Evolutionary conservation across 202 grass and related monocot species (phyloP).

Genomic region (Elaeis oleifera): DNA sequence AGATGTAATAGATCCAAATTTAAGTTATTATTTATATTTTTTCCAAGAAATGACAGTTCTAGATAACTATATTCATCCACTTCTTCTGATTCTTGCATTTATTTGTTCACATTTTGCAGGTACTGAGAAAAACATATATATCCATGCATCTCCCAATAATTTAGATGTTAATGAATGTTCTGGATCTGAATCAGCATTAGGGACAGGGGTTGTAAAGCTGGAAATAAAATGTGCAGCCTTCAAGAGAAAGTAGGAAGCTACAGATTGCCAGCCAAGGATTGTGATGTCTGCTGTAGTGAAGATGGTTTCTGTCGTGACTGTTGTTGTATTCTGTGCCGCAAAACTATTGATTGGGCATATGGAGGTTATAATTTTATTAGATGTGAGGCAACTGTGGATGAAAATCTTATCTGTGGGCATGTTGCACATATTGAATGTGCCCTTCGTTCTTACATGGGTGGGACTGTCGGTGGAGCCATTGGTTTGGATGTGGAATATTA

Average conservation of each 20-base stretch:
- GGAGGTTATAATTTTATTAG: constrained; percentile 56
- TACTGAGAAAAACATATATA: constrained; percentile 1
- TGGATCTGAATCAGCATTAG: constrained; percentile 29
- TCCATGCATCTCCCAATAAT: not conserved
- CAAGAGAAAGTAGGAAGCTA: constrained; percentile 41
- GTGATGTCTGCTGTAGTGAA: constrained; percentile 63
- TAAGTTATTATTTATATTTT: no score
- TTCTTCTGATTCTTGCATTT: not conserved
- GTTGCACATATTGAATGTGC: constrained; percentile 76
- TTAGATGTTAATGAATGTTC: constrained; percentile 12
- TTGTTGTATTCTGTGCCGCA: constrained; percentile 80
- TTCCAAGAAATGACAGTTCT: no score
- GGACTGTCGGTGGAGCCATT: constrained; percentile 75
- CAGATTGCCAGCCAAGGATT: constrained; percentile 39
- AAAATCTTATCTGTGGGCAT: constrained; percentile 75
- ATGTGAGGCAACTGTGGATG: constrained; percentile 57
- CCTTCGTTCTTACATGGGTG: constrained; percentile 71
- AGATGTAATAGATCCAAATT: no score
- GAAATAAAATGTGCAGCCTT: constrained; percentile 60
- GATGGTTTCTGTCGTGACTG: constrained; percentile 74
- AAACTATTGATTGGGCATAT: constrained; percentile 48
- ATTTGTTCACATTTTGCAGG: not conserved
- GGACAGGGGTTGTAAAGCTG: constrained; percentile 53
- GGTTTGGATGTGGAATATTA: constrained; percentile 78
- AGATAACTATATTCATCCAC: no score